Evolutionary conservation across 805 yeast species (phyloP), one percentile per base, ranked within the genome.

Genomic region (Candida oleophila): DNA sequence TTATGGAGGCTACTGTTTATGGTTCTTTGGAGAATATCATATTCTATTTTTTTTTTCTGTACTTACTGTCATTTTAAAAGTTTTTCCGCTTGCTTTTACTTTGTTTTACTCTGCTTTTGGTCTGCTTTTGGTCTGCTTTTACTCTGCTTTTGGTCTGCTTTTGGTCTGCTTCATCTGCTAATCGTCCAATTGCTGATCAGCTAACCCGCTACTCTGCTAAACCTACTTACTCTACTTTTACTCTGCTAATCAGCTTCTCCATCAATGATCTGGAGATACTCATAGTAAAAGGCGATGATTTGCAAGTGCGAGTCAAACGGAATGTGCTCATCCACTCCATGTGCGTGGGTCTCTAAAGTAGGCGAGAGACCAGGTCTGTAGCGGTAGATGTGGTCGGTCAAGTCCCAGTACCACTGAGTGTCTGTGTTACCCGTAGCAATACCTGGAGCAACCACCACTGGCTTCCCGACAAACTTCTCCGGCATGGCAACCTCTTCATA

Each of bases 371-470:
- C 77, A 3, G 86, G 83, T 35, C 70, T 69, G 59, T 74, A 79
- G 42, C 89, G 69, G 66, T 71, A 84, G 43, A 85, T 81, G 54
- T 82, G 76, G 22, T 69, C 59, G 2, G 83, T 75, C 54, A 84
- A 61, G 35, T 62, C 56, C 87, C 87, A 82, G 64, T 81, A 84
- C 55, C 74, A 71, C 42, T 66, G 62, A 4, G 88, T 83, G 55
- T 84, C 89, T 1, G 89, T 84, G 61, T 83, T 83, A 16, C 84
- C 88, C 1, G 83, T 69, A 70, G 79, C 76, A 35, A 83, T 56
- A 15, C 77, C 68, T 3, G 89, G 86, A 2, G 84, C 71, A 18
- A 81, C 74, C 37, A 74, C 55, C 9, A 69, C 49, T 7, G 60
- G 60, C 32, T 37, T 41, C 12, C 37, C 52, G 11, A 45, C 41